Base-by-base conservation (phyloP, 1,139 yeast species). In the Diutina catenulata region DNA sequence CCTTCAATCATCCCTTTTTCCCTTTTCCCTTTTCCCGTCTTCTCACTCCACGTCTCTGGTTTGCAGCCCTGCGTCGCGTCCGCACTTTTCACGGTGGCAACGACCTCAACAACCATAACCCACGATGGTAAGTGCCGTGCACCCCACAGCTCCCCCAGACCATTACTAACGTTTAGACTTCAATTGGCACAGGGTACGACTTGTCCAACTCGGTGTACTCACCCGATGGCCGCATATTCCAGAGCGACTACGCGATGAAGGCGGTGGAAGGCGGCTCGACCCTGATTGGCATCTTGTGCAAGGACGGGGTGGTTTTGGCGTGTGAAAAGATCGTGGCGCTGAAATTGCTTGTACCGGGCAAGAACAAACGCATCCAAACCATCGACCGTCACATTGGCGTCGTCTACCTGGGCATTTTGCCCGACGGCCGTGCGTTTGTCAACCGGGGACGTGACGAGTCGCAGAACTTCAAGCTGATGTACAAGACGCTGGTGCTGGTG, bases 201-300 rank as follows among this genome's bases (percentile, higher is more conserved):
- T 75, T 88, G 56, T 84, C 95, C 36, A 88, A 88, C 65, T 80
- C 94, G 64, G 94, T 87, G 43, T 82, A 82, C 58, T 66, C 72
- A 37, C 72, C 71, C 48, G 98, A 93, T 59, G 99, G 99, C 39
- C 76, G 98, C 63, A 91, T 88, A 61, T 93, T 93, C 64, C 99
- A 93, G 62, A 98, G 91, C 19, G 98, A 93, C 61, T 93, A 93
- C 52, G 99, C 99, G 33, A 72, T 82, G 56, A 93, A 93, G 59
- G 98, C 98, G 2, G 97, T 91, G 6, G 98, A 93, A 59, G 88
- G 87, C 54, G 96, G 95, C 33, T 93, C 96, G 11, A 91, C 98
- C 0, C 80, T 96, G 22, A 71, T 93, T 48, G 99, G 97, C 29
- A 80, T 93, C 55, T 82, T 83, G 56, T 86, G 84, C 60, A 74